Base-by-base conservation (phyloP, 371 early-diverging fungal species). In the Mycotypha africana region DNA sequence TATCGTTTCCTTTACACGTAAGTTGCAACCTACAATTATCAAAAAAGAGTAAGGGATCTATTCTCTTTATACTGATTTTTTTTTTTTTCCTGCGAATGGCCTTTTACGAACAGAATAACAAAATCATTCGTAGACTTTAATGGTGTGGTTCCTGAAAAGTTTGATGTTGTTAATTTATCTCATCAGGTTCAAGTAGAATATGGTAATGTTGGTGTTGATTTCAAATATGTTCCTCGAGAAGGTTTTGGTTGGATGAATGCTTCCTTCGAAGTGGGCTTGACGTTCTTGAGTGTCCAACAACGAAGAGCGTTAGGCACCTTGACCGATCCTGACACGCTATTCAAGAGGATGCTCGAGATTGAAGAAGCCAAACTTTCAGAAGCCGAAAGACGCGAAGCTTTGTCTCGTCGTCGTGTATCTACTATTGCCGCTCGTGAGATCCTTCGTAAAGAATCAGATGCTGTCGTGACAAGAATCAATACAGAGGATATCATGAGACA, bases 171-270 rank as follows among this genome's bases (percentile, higher is more conserved):
- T 11, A 74, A 71, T 37, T 70, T 95, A 67, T 88, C 91, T n/a
- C 97, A 96, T 67, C 72, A 74, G 26, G 85, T 93, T 15, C 72
- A 92, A 47, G 97, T 93, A 4, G 97, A 95, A 70, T 94, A 94
- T 49, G 94, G 94, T 20, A 89, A 91, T 37, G 90, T 93, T 0
- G 97, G 97, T 2, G 73, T 80, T 0, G 95, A 95, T 57, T 95
- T 95, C 71, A 88, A 92, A 63, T 86, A 76, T 54, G 85, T 96
- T 24, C 86, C 91, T 0, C 72, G 88, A 7, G 95, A 94, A 74
- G 97, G 97, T 1, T 96, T 96, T 65, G 97, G 95, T 3, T 96
- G 97, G 97, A 95, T 96, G 95, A 96, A 96, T 57, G 86, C 95
- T 3, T 82, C 81, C 2, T 88, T 81, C 61, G 82, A 90, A 71